Percentiles rank a stretch among this genome's conserved stretches.
Evolutionary conservation across 2,329 filamentous ascomycete species (phyloP).

Genomic region (Calonectria honghensis): DNA sequence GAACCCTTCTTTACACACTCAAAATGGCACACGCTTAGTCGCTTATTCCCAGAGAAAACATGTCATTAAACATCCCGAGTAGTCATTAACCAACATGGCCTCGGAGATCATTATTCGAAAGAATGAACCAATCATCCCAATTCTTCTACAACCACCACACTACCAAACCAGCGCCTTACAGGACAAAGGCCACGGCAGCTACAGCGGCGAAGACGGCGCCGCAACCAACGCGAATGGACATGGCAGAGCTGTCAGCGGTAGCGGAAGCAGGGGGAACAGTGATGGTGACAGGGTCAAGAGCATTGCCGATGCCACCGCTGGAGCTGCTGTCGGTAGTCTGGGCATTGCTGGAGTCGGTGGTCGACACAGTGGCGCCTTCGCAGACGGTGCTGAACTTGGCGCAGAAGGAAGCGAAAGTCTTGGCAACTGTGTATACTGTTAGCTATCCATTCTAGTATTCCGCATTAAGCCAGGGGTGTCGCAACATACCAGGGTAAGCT

Average conservation of each 20-base stretch:
- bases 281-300: conserved; percentile 46
- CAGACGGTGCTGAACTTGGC: conserved; percentile 57
- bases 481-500: conserved; percentile 52
- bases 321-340: background rate
- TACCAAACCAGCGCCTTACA: conserved; percentile 44
- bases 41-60: conserved; percentile 37
- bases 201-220: conserved; percentile 51
- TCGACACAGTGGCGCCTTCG: conserved; percentile 36
- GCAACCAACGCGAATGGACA: conserved; percentile 45
- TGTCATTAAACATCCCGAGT: conserved; percentile 50
- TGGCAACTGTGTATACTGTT: conserved; percentile 53
- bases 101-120: conserved; percentile 31
- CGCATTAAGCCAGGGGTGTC: background rate
- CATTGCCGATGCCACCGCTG: background rate
- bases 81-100: conserved; percentile 47
- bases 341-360: conserved; percentile 14
- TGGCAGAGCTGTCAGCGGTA: conserved; percentile 43
- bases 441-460: conserved; percentile 29
- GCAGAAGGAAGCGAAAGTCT: conserved; percentile 56
- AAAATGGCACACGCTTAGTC: conserved; percentile 37
- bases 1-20: conserved; percentile 38
- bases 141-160: background rate
- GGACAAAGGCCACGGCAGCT: conserved; percentile 49
- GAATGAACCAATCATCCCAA: conserved; percentile 27
- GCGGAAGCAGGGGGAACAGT: conserved; percentile 45